Base-by-base conservation (phyloP, 805 yeast genomes). In the Kurtzmaniella cleridarum region DNA sequence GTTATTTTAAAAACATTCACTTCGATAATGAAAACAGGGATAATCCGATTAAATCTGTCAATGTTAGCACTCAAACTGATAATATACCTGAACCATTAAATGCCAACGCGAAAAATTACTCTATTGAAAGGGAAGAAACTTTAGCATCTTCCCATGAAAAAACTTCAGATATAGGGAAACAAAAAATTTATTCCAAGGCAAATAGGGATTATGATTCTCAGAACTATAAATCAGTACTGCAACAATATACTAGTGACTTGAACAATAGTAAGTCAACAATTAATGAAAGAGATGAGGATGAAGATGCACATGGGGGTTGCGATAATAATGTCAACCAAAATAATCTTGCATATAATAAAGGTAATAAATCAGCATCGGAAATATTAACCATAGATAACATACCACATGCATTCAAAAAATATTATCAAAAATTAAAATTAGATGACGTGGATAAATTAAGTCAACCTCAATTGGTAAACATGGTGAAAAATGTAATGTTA, bases 401-500 rank as follows among this genome's bases (percentile, higher is more conserved):
- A 3, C 51, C 48, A 18, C 44, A 40, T 11, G 43, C 38, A 31
- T 64, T 63, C 48, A 48, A 44, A 34, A 40, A 46, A 3, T 53
- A 47, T 35, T 66, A 59, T 41, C 45, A 38, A 11, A 46, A 53
- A 30, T 47, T 63, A 13, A 53, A 57, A 31, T 49, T 65, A 18
- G 38, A 39, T 11, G 49, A 59, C 37, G 50, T 65, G n/a, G 71
- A 66, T 43, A 29, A 38, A 2, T 44, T 64, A 36, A 41, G 55
- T 17, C 52, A 46, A 36, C 43, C 45, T 8, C 63, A 64, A 44
- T 46, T 61, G 50, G 44, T 54, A 18, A 62, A 60, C 41, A 31
- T 59, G 24, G 46, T 66, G 42, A 66, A 66, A 36, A 55, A 57
- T 41, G 38, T 65, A 10, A 55, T 66, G 62, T 53, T 63, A 12